Evolutionary conservation across 352 stramenopile genomes (phyloP), one percentile per base, ranked within the genome.

Genomic region (Globisporangium okanoganense): DNA sequence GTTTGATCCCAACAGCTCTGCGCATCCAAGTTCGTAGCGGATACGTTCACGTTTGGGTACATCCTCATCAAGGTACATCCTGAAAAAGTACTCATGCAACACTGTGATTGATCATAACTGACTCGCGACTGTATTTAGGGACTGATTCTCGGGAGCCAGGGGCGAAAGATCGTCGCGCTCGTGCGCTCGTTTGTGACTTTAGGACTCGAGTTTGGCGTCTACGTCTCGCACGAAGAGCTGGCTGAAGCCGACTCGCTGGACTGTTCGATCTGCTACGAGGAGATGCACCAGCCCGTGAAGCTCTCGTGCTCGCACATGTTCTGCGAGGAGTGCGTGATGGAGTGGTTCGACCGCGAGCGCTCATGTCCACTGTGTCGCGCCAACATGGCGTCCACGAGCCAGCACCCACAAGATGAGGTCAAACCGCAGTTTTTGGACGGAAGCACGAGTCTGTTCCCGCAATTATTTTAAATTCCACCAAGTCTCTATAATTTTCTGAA

Each of bases 271-370:
- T 94, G 84, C 69, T 94, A 94, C 58, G 84, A 94, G 36, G 31
- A 67, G 2, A 90, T 94, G 84, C 69, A 79, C 6, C 62, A 65
- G 25, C 84, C 84, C 9, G 84, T 94, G 29, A 87, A 92, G 53
- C 77, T 94, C 22, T 70, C 69, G 52, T 94, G 84, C 48, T 74
- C 79, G 41, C 84, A 94, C 66, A 83, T 94, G 73, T 94, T 94
- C 60, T 94, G 84, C 58, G 84, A 94, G 65, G 84, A 92, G 41
- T 94, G 84, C 58, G 82, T 94, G 47, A 82, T 75, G 25, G 84
- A 94, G 50, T 94, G 84, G 84, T 88, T 94, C 58, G 81, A 94
- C 38, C 82, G 86, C 55, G 84, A 94, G 64, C 79, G 81, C n/a
- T 90, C 79, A 3, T 94, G 84, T 27, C 84, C 84, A 12, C 69